A percentile compares a stretch with the other conserved stretches of the same genome.
Conservation (phyloP, 352 stramenopile species). For the Pythium utonaiense region DNA sequence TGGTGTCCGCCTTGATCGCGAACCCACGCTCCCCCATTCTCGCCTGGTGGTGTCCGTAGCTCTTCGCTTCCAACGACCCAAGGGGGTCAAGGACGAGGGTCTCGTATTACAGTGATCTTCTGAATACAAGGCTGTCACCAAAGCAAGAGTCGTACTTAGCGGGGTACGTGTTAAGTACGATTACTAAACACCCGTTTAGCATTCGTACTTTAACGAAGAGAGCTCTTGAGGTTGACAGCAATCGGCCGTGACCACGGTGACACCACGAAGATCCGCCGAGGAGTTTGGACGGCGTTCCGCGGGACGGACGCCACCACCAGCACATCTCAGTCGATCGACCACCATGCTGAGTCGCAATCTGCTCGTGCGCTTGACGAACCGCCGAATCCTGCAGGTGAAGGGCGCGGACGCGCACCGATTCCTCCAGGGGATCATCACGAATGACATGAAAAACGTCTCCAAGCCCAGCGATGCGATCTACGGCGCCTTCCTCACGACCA, state of each 20-base stretch:
- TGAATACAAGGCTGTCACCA: not conserved
- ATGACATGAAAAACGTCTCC: conserved; percentile 69
- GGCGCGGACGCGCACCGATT: conserved; percentile 68
- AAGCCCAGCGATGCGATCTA: conserved; percentile 63
- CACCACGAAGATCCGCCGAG: not conserved
- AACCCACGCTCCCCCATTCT: conserved; percentile 83
- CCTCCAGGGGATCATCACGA: conserved; percentile 80
- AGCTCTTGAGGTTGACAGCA: not conserved
- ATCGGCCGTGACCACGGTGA: not conserved
- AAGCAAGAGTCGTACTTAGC: not conserved
- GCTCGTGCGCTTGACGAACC: conserved; percentile 47
- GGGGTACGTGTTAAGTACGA: not conserved
- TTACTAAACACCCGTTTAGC: not conserved
- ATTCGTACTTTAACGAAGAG: conserved; percentile 7
- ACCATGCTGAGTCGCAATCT: conserved; percentile 36
- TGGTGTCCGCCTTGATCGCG: conserved; percentile 83
- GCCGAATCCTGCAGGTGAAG: conserved; percentile 63
- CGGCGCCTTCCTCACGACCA: conserved; percentile 74
- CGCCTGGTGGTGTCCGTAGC: not conserved
- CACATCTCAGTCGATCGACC: not conserved
- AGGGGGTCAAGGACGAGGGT: not conserved
- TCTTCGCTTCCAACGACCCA: conserved; percentile 11
- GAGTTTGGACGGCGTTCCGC: not conserved
- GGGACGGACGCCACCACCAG: not conserved
- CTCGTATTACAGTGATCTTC: not conserved